These are phyloP conservation scores for Termitomyces sp. DNA, from an alignment of 768 basidiomycete genomes.

Conservation along the genomic window DNA sequence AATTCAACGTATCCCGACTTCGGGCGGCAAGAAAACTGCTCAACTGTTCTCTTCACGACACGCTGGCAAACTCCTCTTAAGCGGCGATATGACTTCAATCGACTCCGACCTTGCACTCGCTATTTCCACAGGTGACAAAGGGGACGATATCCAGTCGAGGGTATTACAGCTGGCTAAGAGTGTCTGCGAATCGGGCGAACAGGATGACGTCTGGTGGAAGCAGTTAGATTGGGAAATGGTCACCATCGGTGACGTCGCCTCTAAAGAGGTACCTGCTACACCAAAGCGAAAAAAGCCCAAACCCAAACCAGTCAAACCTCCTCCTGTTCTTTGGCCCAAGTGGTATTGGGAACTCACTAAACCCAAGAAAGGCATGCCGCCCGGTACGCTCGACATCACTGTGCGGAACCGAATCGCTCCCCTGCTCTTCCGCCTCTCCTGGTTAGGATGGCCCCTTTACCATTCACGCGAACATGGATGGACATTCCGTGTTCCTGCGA, in stretches of 20 bases:
- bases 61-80: slow-evolving; percentile 40
- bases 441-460: slow-evolving; percentile 84
- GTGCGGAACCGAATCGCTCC: slow-evolving; percentile 81
- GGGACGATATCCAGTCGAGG: slow-evolving; percentile 25
- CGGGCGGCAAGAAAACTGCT: slow-evolving; percentile 38
- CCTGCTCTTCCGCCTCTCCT: slow-evolving; percentile 79
- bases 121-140: slow-evolving; percentile 41
- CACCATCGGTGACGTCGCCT: not conserved
- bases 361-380: slow-evolving; percentile 62
- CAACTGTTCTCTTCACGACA: slow-evolving; percentile 43
- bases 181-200: slow-evolving; percentile 21
- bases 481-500: slow-evolving; percentile 75
- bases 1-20: slow-evolving; percentile 39
- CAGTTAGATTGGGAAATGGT: slow-evolving; percentile 67
- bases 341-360: slow-evolving; percentile 94
- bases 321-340: slow-evolving; percentile 78
- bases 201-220: slow-evolving; percentile 50
- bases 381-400: slow-evolving; percentile 81
- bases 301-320: slow-evolving; percentile 34
- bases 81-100: slow-evolving; percentile 35
- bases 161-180: slow-evolving; percentile 40
- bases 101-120: slow-evolving; percentile 41
- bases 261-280: slow-evolving; percentile 4
- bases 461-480: slow-evolving; percentile 87
- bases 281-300: slow-evolving; percentile 27